Evolutionary conservation across 371 early-diverging fungal species (phyloP).

Genomic region (Smittium mucronatum): DNA sequence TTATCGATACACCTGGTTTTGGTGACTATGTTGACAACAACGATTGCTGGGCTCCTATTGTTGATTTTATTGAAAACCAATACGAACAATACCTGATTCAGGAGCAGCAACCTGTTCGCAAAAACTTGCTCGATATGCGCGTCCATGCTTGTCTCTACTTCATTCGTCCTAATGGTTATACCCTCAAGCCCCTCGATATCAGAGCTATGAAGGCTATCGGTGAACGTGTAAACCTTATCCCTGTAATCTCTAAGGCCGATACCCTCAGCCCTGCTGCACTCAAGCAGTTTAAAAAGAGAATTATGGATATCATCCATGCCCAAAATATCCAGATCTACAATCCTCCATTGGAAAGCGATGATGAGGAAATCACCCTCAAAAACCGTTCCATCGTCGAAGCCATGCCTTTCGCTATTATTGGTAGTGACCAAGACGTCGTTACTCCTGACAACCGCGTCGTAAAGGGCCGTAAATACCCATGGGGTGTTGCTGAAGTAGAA

Average conservation of each 20-base stretch:
- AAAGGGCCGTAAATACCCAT: slow-evolving; percentile 88
- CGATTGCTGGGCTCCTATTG: slow-evolving; percentile 88
- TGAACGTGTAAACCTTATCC: slow-evolving; percentile 90
- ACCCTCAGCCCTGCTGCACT: slow-evolving; percentile 59
- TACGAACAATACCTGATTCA: slow-evolving; percentile 84
- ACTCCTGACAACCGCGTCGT: slow-evolving; percentile 64
- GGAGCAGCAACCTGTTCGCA: slow-evolving; percentile 60
- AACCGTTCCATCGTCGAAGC: slow-evolving; percentile 76
- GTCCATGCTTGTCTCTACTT: slow-evolving; percentile 98
- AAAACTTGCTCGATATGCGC: slow-evolving; percentile 79
- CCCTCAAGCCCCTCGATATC: slow-evolving; percentile 89
- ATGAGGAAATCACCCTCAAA: slow-evolving; percentile 61
- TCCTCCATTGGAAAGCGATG: slow-evolving; percentile 76
- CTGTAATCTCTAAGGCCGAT: slow-evolving; percentile 77
- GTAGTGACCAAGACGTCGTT: slow-evolving; percentile 72
- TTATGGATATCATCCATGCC: slow-evolving; percentile 86
- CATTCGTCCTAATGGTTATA: slow-evolving; percentile 93
- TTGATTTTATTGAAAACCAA: slow-evolving; percentile 92
- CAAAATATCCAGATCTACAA: slow-evolving; percentile 87
- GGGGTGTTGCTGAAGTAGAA: slow-evolving; percentile 96
- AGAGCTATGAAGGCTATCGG: slow-evolving; percentile 90
- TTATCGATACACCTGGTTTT: slow-evolving; percentile 97
- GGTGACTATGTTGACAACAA: slow-evolving; percentile 87
- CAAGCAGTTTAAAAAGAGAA: slow-evolving; percentile 66
- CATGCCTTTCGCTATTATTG: slow-evolving; percentile 92